phyloP scores from a whole-genome alignment of 306 rosid species.

The Pyrus bretschneideri region DNA sequence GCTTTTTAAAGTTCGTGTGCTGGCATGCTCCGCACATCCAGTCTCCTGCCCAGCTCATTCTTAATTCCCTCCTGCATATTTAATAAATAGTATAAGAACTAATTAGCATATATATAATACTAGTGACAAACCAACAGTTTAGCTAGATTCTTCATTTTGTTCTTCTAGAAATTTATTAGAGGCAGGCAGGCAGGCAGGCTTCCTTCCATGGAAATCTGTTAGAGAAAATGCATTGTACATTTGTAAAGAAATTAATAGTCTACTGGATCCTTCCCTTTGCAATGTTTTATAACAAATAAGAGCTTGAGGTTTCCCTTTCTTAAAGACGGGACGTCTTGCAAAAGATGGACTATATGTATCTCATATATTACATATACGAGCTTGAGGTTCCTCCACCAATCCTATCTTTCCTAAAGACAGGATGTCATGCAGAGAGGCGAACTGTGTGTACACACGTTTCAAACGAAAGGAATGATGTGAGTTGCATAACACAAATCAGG shows the following conservation, averaged over 20 bases:
- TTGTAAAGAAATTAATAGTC: background rate
- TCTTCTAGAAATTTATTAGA: background rate
- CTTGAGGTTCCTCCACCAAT: too few species aligned
- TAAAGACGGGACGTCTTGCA: background rate
- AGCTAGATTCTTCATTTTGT: background rate
- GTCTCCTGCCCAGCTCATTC: slow-evolving; percentile 94
- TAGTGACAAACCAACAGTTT: background rate
- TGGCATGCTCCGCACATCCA: slow-evolving; percentile 95
- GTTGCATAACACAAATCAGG: slow-evolving; percentile 4
- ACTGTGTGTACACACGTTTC: background rate
- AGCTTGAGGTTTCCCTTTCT: background rate
- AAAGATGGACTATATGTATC: background rate
- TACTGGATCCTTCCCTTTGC: background rate
- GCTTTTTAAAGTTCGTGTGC: slow-evolving; percentile 77
- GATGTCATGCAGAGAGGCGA: background rate
- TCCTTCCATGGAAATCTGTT: background rate
- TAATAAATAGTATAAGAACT: background rate
- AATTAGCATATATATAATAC: background rate
- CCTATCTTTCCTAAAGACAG: background rate
- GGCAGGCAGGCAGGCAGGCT: too few species aligned
- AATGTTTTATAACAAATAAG: too few species aligned
- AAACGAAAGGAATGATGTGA: background rate
- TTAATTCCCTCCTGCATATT: slow-evolving; percentile 4
- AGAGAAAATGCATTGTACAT: background rate
- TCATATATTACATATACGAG: too few species aligned